Evolutionary conservation across 345 rosid genomes (phyloP).

Genomic region (Litchi chinensis): DNA sequence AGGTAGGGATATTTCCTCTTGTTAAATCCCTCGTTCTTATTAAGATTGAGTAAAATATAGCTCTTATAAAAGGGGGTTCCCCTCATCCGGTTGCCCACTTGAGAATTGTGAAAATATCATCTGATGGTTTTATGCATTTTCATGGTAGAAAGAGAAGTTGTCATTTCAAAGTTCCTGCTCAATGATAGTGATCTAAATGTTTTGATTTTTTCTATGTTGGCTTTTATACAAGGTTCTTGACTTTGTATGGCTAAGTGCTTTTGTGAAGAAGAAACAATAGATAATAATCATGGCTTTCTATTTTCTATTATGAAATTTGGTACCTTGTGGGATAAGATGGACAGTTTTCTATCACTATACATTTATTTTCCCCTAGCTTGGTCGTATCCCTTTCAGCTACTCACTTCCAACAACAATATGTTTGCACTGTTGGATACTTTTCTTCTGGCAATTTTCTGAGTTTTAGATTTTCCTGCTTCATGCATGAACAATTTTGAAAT

Average conservation of each 20-base stretch:
- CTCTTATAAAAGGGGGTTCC: background rate
- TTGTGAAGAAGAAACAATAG: background rate
- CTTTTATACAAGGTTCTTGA: background rate
- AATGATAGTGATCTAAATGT: background rate
- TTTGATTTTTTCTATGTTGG: background rate
- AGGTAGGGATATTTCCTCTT: slow-evolving; percentile 51
- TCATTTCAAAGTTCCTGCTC: background rate
- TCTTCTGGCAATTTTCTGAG: background rate
- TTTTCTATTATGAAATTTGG: background rate
- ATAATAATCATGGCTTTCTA: background rate
- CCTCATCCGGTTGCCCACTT: background rate
- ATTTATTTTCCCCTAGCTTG: background rate
- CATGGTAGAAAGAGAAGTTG: background rate
- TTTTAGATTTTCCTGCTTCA: background rate
- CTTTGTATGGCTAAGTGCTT: background rate
- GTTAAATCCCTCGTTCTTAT: slow-evolving; percentile 12
- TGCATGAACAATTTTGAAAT: background rate
- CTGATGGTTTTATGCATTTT: background rate
- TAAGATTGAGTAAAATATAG: background rate
- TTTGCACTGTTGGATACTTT: background rate
- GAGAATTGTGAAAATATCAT: slow-evolving; percentile 1
- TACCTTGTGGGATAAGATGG: slow-evolving; percentile 5
- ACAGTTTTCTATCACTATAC: background rate
- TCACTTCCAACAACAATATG: slow-evolving; percentile 5
- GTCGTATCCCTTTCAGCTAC: background rate